Percentiles rank a stretch among this genome's conserved stretches.
These are phyloP conservation scores for Mortierella sp. DNA, from an alignment of 371 early-diverging fungal species.

Conservation along the genomic window DNA sequence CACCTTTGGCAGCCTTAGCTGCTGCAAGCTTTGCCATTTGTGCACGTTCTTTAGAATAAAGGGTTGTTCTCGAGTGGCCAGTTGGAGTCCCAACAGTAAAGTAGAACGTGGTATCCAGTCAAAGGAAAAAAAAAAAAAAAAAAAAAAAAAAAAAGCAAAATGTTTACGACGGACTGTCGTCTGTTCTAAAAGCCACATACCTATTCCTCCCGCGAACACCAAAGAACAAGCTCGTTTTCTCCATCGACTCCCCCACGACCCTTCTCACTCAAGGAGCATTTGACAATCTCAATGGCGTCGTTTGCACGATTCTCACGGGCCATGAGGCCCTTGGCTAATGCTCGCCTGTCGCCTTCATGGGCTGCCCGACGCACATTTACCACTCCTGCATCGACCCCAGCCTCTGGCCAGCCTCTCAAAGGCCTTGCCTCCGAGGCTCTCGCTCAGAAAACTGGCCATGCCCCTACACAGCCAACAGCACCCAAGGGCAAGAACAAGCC, in stretches of 20 bases:
- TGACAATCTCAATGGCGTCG: slow-evolving; percentile 37
- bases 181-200: no score
- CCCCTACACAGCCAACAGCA: slow-evolving; percentile 49
- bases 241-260: no score
- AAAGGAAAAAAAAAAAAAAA: neutral
- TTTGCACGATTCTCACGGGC: slow-evolving; percentile 40
- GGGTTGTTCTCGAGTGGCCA: no score
- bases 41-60: no score
- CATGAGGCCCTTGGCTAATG: slow-evolving; percentile 13
- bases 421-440: slow-evolving; percentile 58
- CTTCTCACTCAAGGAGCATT: no score
- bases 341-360: slow-evolving; percentile 34
- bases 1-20: no score
- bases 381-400: slow-evolving; percentile 33
- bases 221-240: no score
- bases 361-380: slow-evolving; percentile 44
- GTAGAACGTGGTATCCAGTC: neutral
- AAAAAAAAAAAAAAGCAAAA: no score
- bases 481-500: slow-evolving; percentile 65
- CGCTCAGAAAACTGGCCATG: slow-evolving; percentile 54
- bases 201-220: no score
- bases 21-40: no score
- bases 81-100: neutral
- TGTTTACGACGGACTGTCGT: no score
- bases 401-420: slow-evolving; percentile 27